Evolutionary conservation across 139 green algal genomes (phyloP), one percentile per base, ranked within the genome.

Genomic region (Chlamydomonas sp.): DNA sequence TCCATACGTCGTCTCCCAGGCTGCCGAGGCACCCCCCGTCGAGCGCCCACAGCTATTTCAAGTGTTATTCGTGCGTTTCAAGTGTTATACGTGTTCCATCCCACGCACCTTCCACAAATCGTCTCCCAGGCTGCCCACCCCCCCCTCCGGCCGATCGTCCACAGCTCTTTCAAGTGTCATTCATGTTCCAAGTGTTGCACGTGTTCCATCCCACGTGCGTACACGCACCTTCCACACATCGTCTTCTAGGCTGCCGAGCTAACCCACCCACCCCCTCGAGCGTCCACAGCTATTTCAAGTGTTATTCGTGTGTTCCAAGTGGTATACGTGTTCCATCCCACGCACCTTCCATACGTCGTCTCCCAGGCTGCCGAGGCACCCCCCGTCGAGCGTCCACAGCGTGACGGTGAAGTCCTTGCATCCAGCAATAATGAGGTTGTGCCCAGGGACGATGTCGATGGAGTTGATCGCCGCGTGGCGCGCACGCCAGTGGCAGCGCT

Each of bases 301-400:
- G n/a, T n/a, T n/a, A n/a, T n/a, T n/a, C n/a, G n/a, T n/a, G n/a
- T n/a, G n/a, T n/a, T n/a, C n/a, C n/a, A n/a, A n/a, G n/a, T n/a
- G n/a, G 43, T 26, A 54, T 26, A 54, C 13, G 13, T 26, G 13
- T 16, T 13, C 13, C 16, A 54, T 13, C 43, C 16, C 13, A 54
- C 13, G 13, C 43, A 54, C 43, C 16, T 16, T 54, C 13, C 43
- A 54, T 26, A 54, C 13, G 43, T 43, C 71, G 48, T 72, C 65
- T 73, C 72, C 72, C 26, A 77, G 64, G 22, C 48, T 67, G n/a
- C 73, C 58, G 36, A 76, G 47, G 34, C 85, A 65, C 2, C 65
- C 77, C 0, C 84, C 88, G 28, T 84, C 65, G 5, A 83, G 29
- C 20, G 74, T 89, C 86, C 84, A 93, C 2, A 93, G 50, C 13